Base-by-base conservation (phyloP, 1,284 basidiomycete genomes). In the Rhodotorula sp. region DNA sequence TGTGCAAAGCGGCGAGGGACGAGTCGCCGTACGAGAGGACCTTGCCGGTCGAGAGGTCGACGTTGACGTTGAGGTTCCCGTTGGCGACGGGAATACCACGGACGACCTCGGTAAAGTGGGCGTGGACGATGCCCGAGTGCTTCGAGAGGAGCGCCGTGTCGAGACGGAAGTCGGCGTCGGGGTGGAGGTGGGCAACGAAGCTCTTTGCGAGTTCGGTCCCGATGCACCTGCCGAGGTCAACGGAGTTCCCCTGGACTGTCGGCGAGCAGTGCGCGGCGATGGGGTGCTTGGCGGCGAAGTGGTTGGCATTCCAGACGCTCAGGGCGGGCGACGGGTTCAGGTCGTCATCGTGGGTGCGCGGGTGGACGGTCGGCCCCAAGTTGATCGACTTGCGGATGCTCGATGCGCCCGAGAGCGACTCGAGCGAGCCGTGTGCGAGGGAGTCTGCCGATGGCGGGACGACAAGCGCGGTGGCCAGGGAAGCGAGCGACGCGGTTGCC, bases 1-100 rank as follows among this genome's bases (percentile, higher is more conserved):
- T 48, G 34, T 44, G 39, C 39, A 17, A 44, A 46, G 65, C 63
- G 52, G 32, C 53, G 65, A 68, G 66, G 20, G 70, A 66, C 66
- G 67, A 63, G 67, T 77, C 67, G 47, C 75, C 66, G 67, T 76
- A 75, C 62, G 75, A 72, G 61, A 78, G 56, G 59, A 75, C 49
- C 59, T 74, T 59, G 55, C 65, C 68, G 11, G 70, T 72, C 59
- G 79, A 89, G 79, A 94, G 84, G 82, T 95, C 94, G 79, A 96
- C 60, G 67, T 68, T 72, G 70, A 67, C 67, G 58, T 68, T 68
- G 32, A 66, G 11, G 80, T 95, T 94, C 81, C 94, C 86, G 81
- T 94, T 89, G 55, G 89, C 92, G 78, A 96, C 91, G 24, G 86
- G 84, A 20, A 97, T 91, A 79, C 94, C 91, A 64, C 90, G 87